Base-by-base conservation (phyloP, 1,284 basidiomycete species). In the Flammula alnicola region DNA sequence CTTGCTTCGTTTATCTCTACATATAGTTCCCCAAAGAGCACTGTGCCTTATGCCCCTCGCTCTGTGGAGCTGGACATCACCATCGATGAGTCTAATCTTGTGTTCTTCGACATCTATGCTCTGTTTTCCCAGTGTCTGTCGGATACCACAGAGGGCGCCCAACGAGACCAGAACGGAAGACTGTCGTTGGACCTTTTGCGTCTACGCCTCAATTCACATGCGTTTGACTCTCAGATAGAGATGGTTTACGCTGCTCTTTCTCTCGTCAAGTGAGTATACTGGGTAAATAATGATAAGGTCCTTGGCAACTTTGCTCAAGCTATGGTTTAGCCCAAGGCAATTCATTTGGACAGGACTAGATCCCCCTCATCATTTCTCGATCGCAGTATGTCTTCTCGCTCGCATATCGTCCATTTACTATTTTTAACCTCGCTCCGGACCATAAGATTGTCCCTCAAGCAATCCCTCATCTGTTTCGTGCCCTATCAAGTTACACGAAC, bases 301-400 rank as follows among this genome's bases (percentile, higher is more conserved):
- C 14, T 11, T n/a, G n/a, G n/a, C n/a, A n/a, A n/a, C n/a, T n/a
- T n/a, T 10, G 29, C 9, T 27, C 33, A 33, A 41, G n/a, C 19
- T 20, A 27, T n/a, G 23, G 31, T 25, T 17, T 40, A 84, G 82
- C 51, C 78, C 81, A 29, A 67, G 63, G 44, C 62, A 54, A 14
- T 82, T 84, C 55, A 65, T 66, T 16, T 84, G 83, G 83, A 75
- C 69, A 25, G 79, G 81, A 4, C 80, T 79, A 4, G 80, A 82
- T 54, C 80, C 82, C 23, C 74, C 73, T 14, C 80, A 83, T 54
- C 78, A 83, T 57, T 81, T 82, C 60, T 81, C 81, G 1, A 80
- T 70, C 12, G 79, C 81, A 14, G 82, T 82, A 59, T 58, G 78
- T 69, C 22, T 26, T 11, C 29, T 47, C 42, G 47, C 29, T 46